Conservation (phyloP, 1,284 basidiomycete species). For the Takashimella koratensis region DNA sequence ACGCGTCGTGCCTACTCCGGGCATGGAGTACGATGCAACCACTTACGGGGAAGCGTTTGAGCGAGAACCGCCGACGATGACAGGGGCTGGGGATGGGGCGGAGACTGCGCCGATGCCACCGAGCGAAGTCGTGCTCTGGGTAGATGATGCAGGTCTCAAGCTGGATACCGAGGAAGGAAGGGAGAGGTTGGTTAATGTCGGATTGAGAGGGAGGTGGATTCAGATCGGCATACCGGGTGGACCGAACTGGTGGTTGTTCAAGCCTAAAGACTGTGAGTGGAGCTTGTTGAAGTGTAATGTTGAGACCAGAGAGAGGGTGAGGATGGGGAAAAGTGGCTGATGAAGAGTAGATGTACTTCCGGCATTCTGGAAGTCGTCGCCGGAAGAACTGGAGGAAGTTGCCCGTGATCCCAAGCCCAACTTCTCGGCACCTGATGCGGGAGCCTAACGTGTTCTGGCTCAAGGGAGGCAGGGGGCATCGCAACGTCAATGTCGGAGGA, state of each 20-base stretch:
- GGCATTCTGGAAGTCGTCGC: slow-evolving; percentile 20
- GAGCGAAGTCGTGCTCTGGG: slow-evolving; percentile 18
- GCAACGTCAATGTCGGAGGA: no score
- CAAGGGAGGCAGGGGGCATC: no score
- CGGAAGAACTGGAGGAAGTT: background rate
- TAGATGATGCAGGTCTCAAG: slow-evolving; percentile 12
- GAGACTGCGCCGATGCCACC: background rate
- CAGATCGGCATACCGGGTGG: slow-evolving; percentile 16
- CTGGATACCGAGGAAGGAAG: background rate
- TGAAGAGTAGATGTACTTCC: slow-evolving; percentile 32
- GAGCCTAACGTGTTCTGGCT: no score
- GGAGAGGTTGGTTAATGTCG: slow-evolving; percentile 27
- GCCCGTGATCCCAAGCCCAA: background rate
- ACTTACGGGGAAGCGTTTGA: no score
- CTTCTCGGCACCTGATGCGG: no score
- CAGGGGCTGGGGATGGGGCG: no score
- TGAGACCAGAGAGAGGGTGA: no score
- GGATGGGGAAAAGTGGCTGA: no score
- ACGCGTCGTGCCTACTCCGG: no score
- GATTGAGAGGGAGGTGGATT: slow-evolving; percentile 39
- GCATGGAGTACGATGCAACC: no score
- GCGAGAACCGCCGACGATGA: no score
- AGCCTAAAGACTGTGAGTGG: slow-evolving; percentile 39
- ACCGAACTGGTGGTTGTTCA: slow-evolving; percentile 36
- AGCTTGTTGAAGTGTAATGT: background rate